Base-by-base conservation (phyloP, 495 filamentous ascomycete genomes). In the Daldinia caldariorum region DNA sequence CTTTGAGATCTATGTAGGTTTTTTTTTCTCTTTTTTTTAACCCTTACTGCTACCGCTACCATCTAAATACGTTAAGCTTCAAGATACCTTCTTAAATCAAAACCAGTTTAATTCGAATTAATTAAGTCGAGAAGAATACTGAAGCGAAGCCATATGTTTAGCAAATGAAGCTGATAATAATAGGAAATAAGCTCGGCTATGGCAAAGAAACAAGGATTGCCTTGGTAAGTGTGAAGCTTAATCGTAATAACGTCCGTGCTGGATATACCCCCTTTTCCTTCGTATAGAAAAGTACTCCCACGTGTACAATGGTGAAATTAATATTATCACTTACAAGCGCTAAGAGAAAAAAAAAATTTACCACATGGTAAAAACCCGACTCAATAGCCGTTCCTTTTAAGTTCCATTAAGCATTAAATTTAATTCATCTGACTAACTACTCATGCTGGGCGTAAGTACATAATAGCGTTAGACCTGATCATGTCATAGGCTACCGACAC, bases 351-450 rank as follows among this genome's bases (percentile, higher is more conserved):
- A 61, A 29, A 32, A 35, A 35, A 61, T 7, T 53, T 67, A 43
- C 64, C 64, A 56, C 63, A 56, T 57, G 64, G 64, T 37, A 63
- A 57, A 67, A 39, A 47, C 22, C 55, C 49, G 50, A 64, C 62
- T 20, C 60, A 47, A 68, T 68, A 66, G 56, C 14, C 58, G 35
- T 58, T 68, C 57, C 64, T 72, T 67, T 35, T 67, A 72, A 64
- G 63, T 38, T 38, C 31, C 55, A 72, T 69, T 64, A 69, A 65
- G 65, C 70, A 72, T 69, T 45, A 16, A 55, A 29, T 71, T 60
- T 22, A 61, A 68, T 72, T 72, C 70, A 72, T 72, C 65, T 72
- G 70, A 72, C 70, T 57, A 59, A 69, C 56, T 66, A 37, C 57
- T 69, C 61, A 72, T 72, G 70, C 63, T 53, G 61, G 70, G 61